phyloP scores from a whole-genome alignment of 176 grass and related monocot species.

The Microstegium vimineum region DNA sequence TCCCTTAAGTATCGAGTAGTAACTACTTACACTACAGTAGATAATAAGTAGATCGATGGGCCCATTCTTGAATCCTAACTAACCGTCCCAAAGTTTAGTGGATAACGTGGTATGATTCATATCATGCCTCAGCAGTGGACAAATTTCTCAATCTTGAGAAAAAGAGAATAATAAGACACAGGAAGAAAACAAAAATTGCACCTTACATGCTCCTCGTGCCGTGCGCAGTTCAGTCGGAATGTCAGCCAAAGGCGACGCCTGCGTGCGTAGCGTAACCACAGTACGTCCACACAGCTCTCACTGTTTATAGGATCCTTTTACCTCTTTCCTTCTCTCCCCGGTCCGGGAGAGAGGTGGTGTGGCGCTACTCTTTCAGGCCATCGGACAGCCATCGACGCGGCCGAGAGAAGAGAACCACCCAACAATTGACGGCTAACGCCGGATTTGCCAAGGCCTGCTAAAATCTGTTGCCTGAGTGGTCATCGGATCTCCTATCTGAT shows the following conservation, averaged over 20 bases:
- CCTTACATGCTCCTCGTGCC: not conserved
- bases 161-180: not conserved
- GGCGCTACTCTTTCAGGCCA: not conserved
- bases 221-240: not conserved
- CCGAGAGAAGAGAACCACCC: not conserved
- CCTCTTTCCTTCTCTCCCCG: no score
- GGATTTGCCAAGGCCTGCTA: no score
- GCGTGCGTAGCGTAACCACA: not conserved
- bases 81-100: not conserved
- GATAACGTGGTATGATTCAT: not conserved
- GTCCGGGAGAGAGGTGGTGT: not conserved
- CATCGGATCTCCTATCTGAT: no score
- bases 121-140: not conserved
- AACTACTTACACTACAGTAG: no score
- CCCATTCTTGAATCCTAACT: no score
- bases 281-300: no score
- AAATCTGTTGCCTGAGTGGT: no score
- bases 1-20: no score
- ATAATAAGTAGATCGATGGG: no score
- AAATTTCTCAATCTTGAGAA: not conserved
- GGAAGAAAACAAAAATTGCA: not conserved
- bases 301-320: no score
- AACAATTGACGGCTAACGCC: not conserved
- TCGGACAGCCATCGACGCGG: not conserved
- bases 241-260: constrained; percentile 12